phyloP scores from a whole-genome alignment of 192 early-diverging fungal species.

The Endogone sp. region DNA sequence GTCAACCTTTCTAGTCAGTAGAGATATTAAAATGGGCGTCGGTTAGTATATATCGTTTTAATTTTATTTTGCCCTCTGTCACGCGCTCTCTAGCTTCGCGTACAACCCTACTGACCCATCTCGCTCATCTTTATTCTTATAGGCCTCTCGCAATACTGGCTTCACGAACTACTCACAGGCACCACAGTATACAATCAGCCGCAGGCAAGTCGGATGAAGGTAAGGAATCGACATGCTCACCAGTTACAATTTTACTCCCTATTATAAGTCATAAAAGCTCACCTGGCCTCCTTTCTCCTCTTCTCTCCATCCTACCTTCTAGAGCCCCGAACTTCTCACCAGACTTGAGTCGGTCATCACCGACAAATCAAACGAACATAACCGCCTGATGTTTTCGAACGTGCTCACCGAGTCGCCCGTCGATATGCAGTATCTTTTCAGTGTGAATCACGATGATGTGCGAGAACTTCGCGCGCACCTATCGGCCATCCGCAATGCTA shows the following conservation, averaged over 20 bases:
- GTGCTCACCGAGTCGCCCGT: constrained; percentile 15
- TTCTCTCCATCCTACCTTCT: not conserved
- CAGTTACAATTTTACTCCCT: not conserved
- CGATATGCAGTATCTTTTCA: not conserved
- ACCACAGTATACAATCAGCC: constrained; percentile 14
- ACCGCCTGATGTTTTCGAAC: constrained; percentile 14
- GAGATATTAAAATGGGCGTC: constrained; percentile 21
- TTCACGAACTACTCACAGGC: constrained; percentile 18
- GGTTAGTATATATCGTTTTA: constrained; percentile 7
- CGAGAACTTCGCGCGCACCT: constrained; percentile 13
- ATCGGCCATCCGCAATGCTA: constrained; percentile 20
- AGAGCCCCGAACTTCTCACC: constrained; percentile 18
- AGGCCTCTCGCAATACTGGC: constrained; percentile 19
- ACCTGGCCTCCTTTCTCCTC: no score
- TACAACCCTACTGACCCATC: not conserved
- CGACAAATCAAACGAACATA: constrained; percentile 24
- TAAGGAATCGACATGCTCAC: constrained; percentile 1
- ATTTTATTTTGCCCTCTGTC: constrained; percentile 4
- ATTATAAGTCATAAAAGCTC: no score
- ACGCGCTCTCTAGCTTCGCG: not conserved
- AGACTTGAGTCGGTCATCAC: constrained; percentile 15
- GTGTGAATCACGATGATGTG: not conserved
- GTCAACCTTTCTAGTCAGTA: constrained; percentile 15
- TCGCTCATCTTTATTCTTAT: not conserved
- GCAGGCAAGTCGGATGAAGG: constrained; percentile 14